Conservation (phyloP, 2,329 filamentous ascomycete species). For the Fusarium denticulatum region DNA sequence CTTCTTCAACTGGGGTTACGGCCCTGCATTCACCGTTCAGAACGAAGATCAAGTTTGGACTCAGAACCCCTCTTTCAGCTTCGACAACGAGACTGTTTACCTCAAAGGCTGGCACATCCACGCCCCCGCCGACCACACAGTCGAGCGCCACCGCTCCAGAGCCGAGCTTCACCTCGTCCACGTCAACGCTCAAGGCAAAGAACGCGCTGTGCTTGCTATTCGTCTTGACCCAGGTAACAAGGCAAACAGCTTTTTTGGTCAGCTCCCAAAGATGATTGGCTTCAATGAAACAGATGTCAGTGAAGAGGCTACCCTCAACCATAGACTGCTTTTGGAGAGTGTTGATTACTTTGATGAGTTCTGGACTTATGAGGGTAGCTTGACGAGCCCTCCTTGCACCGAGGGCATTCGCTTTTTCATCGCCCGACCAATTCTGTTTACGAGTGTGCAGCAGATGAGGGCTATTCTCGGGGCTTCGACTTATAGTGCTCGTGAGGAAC, state of each 20-base stretch:
- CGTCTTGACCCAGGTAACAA: conserved; percentile 29
- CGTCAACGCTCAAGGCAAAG: conserved; percentile 21
- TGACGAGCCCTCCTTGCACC: conserved; percentile 31
- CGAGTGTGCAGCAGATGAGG: conserved; percentile 32
- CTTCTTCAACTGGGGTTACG: conserved; percentile 37
- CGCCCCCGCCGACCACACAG: conserved; percentile 31
- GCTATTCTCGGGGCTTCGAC: conserved; percentile 31
- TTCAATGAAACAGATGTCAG: conserved; percentile 22
- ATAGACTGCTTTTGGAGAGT: conserved; percentile 16
- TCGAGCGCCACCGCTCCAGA: conserved; percentile 32
- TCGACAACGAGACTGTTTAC: conserved; percentile 34
- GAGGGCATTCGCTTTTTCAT: conserved; percentile 35
- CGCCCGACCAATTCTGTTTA: conserved; percentile 29
- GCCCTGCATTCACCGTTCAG: conserved; percentile 25
- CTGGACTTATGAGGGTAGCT: conserved; percentile 34
- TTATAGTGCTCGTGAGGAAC: conserved; percentile 28
- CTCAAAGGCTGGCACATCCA: conserved; percentile 37
- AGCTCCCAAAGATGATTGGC: conserved; percentile 20
- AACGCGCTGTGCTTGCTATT: conserved; percentile 27
- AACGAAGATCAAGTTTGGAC: conserved; percentile 23
- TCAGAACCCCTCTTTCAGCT: conserved; percentile 23
- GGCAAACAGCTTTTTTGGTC: conserved; percentile 5
- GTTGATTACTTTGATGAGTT: conserved; percentile 32
- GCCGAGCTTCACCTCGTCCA: conserved; percentile 35
- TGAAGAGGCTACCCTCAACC: conserved; percentile 1